Conservation (phyloP, 441 rosid species). For the Adansonia madagascariensis region DNA sequence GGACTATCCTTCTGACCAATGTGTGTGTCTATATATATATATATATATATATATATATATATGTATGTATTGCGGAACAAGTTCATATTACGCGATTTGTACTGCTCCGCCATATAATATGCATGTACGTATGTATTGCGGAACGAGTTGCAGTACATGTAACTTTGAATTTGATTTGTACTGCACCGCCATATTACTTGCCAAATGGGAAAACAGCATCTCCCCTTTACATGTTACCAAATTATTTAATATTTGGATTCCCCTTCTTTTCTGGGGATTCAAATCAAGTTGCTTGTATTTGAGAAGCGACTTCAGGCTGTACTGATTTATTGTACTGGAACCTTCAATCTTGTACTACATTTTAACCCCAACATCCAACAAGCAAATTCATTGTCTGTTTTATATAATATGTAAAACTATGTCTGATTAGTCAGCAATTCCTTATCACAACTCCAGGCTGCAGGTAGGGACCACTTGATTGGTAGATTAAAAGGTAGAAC, state of each 20-base stretch:
- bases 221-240: constrained; percentile 5
- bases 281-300: neutral
- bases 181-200: constrained; percentile 9
- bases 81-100: neutral
- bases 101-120: no score
- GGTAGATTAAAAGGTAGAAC: constrained; percentile 4
- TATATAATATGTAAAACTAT: neutral
- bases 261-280: neutral
- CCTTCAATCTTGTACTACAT: constrained; percentile 34
- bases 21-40: no score
- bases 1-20: neutral
- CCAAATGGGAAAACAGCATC: neutral
- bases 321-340: constrained; percentile 33
- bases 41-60: no score
- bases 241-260: neutral
- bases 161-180: constrained; percentile 21
- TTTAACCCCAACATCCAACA: no score
- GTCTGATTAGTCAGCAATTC: neutral
- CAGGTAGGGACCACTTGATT: constrained; percentile 4
- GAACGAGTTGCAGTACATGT: constrained; percentile 27
- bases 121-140: no score
- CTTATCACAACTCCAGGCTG: neutral
- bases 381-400: neutral
- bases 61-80: neutral
- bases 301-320: constrained; percentile 13